Evolutionary conservation across 139 green algal species (phyloP), one percentile per base, ranked within the genome.

Genomic region (Parachlorella kessleri): DNA sequence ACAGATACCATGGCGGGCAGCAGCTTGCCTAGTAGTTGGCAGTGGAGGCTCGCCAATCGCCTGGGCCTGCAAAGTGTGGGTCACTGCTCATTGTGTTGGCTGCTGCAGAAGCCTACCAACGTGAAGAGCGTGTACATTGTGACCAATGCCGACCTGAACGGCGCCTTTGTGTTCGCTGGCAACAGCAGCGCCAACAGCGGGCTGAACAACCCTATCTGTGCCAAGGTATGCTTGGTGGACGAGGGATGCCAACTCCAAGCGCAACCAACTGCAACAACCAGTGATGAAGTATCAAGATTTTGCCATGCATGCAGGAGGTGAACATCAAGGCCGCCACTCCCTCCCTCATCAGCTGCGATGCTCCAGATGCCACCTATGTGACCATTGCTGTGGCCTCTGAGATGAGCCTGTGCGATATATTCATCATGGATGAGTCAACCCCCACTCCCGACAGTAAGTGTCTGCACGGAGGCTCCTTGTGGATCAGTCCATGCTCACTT

Each of bases 171-270:
- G 7, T 80, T 75, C 37, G 79, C 80, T 26, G 79, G 79, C 9
- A 72, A 84, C 63, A 39, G n/a, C 7, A 33, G 55, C 30, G 48
- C 26, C 24, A 75, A 80, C 72, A 80, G 75, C 55, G 79, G 79
- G 37, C 65, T 84, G 63, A 37, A 23, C 72, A 84, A 84, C 79
- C 32, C 65, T 0, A 53, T 59, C 1, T 84, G 79, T 39, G 79
- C 77, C 68, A 18, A 28, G 48, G 48, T 59, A n/a, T n/a, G n/a
- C n/a, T n/a, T n/a, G n/a, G n/a, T n/a, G n/a, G n/a, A n/a, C n/a
- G n/a, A n/a, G n/a, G n/a, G n/a, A n/a, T n/a, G n/a, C n/a, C n/a
- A n/a, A n/a, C n/a, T n/a, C n/a, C n/a, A n/a, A n/a, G n/a, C n/a
- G n/a, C n/a, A n/a, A n/a, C n/a, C n/a, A n/a, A n/a, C n/a, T n/a